A percentile compares a stretch with the other conserved stretches of the same genome.
Conservation (phyloP, 225 moss, liverwort and hornwort species). For the Lunularia cruciata region DNA sequence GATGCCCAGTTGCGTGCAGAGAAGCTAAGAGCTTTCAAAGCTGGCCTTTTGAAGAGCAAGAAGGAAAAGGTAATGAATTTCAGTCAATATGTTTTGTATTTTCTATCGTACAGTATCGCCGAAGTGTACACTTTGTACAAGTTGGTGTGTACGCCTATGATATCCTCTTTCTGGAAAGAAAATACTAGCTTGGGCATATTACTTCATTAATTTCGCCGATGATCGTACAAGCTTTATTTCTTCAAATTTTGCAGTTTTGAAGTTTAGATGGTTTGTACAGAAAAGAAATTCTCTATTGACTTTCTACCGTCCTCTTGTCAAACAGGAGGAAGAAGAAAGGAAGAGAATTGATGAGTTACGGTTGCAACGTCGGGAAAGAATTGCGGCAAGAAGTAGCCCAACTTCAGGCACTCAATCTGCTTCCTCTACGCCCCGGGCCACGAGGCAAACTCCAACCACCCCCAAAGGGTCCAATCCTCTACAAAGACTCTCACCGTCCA, state of each 20-base stretch:
- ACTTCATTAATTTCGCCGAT: too few species aligned
- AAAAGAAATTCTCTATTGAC: background rate
- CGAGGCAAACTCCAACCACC: conserved; percentile 52
- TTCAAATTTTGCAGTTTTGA: background rate
- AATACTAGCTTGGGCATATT: too few species aligned
- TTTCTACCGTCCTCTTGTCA: background rate
- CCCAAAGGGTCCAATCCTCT: conserved; percentile 56
- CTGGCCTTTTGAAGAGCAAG: conserved; percentile 57
- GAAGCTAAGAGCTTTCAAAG: conserved; percentile 59
- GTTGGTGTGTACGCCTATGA: too few species aligned
- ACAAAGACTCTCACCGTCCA: conserved; percentile 72
- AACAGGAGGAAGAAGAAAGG: conserved; percentile 78
- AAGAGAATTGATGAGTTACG: conserved; percentile 79
- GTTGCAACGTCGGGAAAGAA: conserved; percentile 75
- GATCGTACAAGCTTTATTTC: too few species aligned
- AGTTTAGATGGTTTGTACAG: background rate
- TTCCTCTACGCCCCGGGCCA: conserved; percentile 58
- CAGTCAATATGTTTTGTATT: too few species aligned
- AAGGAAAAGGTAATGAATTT: conserved; percentile 61
- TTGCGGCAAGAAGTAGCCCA: conserved; percentile 87
- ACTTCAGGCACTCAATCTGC: conserved; percentile 53
- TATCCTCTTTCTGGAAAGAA: too few species aligned
- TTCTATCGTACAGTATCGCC: too few species aligned
- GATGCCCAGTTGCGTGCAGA: conserved; percentile 77
- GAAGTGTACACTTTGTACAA: too few species aligned